Base-by-base conservation (phyloP, 2,329 filamentous ascomycete species). In the Clarireedia homoeocarpa region DNA sequence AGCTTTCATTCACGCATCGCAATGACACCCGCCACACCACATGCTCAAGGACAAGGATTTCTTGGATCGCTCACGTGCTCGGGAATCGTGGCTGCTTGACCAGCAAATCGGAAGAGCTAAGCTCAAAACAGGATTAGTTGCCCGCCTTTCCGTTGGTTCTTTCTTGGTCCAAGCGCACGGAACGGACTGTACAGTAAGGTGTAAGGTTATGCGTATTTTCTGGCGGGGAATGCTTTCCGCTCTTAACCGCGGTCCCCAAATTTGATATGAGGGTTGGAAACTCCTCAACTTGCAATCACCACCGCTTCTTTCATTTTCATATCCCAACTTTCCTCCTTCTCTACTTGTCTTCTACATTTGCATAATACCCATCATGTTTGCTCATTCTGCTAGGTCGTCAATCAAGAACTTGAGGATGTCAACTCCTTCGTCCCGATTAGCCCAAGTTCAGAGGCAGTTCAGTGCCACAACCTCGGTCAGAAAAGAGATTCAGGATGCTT, bases 401-500 rank as follows among this genome's bases (percentile, higher is more conserved):
- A 50, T 62, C 6, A 59, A 58, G 47, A 63, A 56, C 27, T 53
- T 62, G 9, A 59, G 60, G 45, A 64, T 55, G 36, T 48, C 61
- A 7, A 51, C 65, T 38, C 38, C 55, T 4, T 27, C 58, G 24
- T 58, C 66, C 64, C 72, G 77, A 63, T 67, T 78, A 46, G 68
- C 71, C 20, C 75, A 76, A 62, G 65, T 75, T 52, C 73, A 74
- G 48, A 70, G 78, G 56, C 73, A 77, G 57, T 81, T 85, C 69
- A 77, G 74, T 65, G 73, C 74, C 48, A 74, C 78, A 55, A 69
- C 75, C 51, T 67, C 72, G 20, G 67, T 69, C 26, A 71, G 71
- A 59, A 76, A 85, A 72, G 86, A 95, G 69, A 81, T 96, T 53
- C 85, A 88, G 68, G 91, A 96, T 71, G 92, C 89, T 48, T 99